Base-by-base conservation (phyloP, 2,329 filamentous ascomycete species). In the Escovopsis sp. region DNA sequence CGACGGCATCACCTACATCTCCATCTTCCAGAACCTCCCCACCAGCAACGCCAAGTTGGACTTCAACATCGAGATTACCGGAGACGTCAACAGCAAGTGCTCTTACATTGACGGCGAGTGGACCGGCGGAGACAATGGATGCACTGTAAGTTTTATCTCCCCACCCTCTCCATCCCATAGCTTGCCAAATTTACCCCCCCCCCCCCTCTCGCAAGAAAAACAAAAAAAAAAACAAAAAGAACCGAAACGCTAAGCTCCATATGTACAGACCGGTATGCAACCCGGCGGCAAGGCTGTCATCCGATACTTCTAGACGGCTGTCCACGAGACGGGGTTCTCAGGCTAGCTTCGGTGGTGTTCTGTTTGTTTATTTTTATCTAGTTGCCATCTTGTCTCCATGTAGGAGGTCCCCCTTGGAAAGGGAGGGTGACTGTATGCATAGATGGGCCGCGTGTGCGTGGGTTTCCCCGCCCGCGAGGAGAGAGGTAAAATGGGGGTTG, bases 1-100 rank as follows among this genome's bases (percentile, higher is more conserved):
- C 12, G 53, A 71, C 53, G 78, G 81, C 56, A 65, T 63, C 47
- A 91, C 81, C 35, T 96, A 76, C 68, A 66, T 94, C 45, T 86
- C 84, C 39, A 76, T 95, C 60, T 86, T 89, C 72, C 78, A 79
- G 58, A 95, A 96, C 68, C 56, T 64, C 46, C 86, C 87, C 5
- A 93, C 84, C 43, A 85, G 76, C 52, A 58, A 62, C 14, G 78
- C 76, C 32, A 62, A 67, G 47, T 78, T 94, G 33, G 71, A 87
- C 60, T 94, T 83, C 67, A 82, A 81, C 57, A 76, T 95, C 56
- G 74, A 79, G 53, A 81, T 95, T 50, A 66, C 56, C 35, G 87
- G 85, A 42, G 80, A 84, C 47, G 61, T 68, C 42, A 65, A 56
- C 49, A 57, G 53, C 39, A 53, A 61, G 39, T 94, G 85, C 73